A percentile compares a stretch with the other conserved stretches of the same genome.
Conservation (phyloP, 768 basidiomycete genomes). For the Termitomyces sp. region DNA sequence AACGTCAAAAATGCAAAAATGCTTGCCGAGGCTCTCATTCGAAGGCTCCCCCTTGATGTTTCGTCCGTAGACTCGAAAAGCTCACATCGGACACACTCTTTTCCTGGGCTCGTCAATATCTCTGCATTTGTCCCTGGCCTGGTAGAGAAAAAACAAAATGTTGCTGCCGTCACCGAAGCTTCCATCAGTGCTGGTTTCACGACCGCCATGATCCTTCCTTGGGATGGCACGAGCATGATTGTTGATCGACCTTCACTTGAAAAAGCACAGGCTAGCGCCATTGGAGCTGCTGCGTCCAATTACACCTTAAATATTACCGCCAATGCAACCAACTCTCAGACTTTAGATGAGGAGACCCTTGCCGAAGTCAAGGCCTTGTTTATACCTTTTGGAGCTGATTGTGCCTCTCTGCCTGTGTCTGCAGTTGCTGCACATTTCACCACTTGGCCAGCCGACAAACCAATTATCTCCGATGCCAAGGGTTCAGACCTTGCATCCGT, state of each 20-base stretch:
- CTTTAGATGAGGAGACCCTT: constrained; percentile 68
- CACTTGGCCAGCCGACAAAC: constrained; percentile 86
- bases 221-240: constrained; percentile 57
- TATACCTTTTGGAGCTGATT: constrained; percentile 63
- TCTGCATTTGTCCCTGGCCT: constrained; percentile 81
- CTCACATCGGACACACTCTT: constrained; percentile 82
- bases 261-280: constrained; percentile 58
- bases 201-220: constrained; percentile 72
- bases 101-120: constrained; percentile 91
- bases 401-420: constrained; percentile 53
- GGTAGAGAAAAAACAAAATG: constrained; percentile 50
- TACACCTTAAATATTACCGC: constrained; percentile 82
- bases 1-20: constrained; percentile 99
- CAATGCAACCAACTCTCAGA: constrained; percentile 56
- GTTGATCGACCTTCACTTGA: constrained; percentile 67
- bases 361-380: constrained; percentile 83
- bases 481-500: constrained; percentile 91
- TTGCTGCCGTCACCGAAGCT: constrained; percentile 68
- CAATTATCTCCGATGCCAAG: constrained; percentile 92
- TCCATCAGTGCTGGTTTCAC: constrained; percentile 91
- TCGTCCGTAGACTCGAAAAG: constrained; percentile 91
- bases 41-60: constrained; percentile 87
- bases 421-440: constrained; percentile 83
- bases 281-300: constrained; percentile 74
- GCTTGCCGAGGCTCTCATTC: constrained; percentile 86